A percentile compares a stretch with the other conserved stretches of the same genome.
phyloP scores from a whole-genome alignment of 2,329 filamentous ascomycete genomes.

The Alternaria consortialis region DNA sequence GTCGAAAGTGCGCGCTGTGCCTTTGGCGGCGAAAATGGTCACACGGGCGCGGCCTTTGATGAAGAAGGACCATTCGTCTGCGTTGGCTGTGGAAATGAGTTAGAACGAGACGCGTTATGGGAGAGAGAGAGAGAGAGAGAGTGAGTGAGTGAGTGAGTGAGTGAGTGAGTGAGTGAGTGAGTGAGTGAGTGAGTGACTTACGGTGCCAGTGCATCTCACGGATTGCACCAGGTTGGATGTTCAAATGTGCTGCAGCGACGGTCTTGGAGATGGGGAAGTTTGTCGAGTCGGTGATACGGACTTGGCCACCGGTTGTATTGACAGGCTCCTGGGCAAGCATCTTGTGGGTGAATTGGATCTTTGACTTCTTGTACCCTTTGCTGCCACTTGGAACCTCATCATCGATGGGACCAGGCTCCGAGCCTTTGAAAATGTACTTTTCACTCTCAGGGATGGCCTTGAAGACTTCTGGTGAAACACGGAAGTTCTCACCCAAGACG shows the following conservation, averaged over 20 bases:
- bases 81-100: slow-evolving; percentile 54
- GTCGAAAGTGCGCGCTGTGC: slow-evolving; percentile 77
- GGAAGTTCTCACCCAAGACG: slow-evolving; percentile 78
- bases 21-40: slow-evolving; percentile 76
- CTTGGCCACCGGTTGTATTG: slow-evolving; percentile 72
- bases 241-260: slow-evolving; percentile 75
- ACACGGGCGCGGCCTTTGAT: slow-evolving; percentile 75
- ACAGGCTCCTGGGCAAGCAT: slow-evolving; percentile 75
- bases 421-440: slow-evolving; percentile 81
- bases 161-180: background rate
- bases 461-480: slow-evolving; percentile 75
- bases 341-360: slow-evolving; percentile 73
- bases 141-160: background rate
- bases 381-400: slow-evolving; percentile 68
- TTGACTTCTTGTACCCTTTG: slow-evolving; percentile 71
- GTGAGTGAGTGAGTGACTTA: slow-evolving; percentile 12
- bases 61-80: slow-evolving; percentile 85
- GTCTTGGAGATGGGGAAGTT: slow-evolving; percentile 79
- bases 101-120: background rate
- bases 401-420: slow-evolving; percentile 69
- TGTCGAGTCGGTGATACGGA: slow-evolving; percentile 77
- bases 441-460: slow-evolving; percentile 70
- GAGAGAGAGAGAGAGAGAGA: no score
- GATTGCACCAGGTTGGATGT: slow-evolving; percentile 75
- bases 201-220: slow-evolving; percentile 86